Conservation (phyloP, 1,284 basidiomycete species). For the Rugosomyces carneus region DNA sequence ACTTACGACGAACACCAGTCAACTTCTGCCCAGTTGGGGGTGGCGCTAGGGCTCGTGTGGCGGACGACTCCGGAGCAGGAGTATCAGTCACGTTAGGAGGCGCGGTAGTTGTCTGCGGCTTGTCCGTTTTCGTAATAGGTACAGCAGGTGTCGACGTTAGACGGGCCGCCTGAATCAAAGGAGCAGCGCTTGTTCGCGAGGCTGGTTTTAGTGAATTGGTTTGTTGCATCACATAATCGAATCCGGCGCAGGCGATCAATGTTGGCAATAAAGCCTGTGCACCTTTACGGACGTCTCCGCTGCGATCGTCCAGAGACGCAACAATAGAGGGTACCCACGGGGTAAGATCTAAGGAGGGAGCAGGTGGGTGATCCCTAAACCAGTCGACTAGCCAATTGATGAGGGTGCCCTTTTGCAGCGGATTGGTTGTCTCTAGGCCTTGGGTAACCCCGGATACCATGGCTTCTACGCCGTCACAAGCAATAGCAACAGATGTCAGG, state of each 20-base stretch:
- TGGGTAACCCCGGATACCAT: constrained; percentile 77
- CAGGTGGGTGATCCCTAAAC: constrained; percentile 62
- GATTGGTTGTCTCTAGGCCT: constrained; percentile 84
- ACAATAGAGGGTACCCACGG: constrained; percentile 72
- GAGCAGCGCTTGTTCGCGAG: constrained; percentile 78
- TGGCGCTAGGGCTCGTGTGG: constrained; percentile 33
- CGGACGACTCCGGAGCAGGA: constrained; percentile 24
- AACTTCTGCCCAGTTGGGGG: constrained; percentile 40
- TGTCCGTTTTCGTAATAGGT: constrained; percentile 21
- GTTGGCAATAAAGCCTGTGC: constrained; percentile 80
- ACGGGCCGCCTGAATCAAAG: constrained; percentile 80
- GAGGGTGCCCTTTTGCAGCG: constrained; percentile 80
- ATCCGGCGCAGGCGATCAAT: constrained; percentile 76
- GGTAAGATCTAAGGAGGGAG: constrained; percentile 65
- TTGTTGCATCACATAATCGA: constrained; percentile 83
- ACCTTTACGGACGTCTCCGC: constrained; percentile 86
- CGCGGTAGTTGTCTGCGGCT: constrained; percentile 9
- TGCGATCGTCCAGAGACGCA: constrained; percentile 87
- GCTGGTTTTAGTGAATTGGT: constrained; percentile 88
- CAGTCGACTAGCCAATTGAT: constrained; percentile 83
- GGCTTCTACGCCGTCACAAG: constrained; percentile 79
- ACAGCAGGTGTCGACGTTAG: constrained; percentile 25
- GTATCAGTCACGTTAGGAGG: constrained; percentile 19
- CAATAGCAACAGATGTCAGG: constrained; percentile 79
- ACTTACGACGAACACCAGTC: constrained; percentile 60